Percentiles rank a stretch among this genome's conserved stretches.
Conservation (phyloP, 208 protist genomes). For the Phytomonas sp. region DNA sequence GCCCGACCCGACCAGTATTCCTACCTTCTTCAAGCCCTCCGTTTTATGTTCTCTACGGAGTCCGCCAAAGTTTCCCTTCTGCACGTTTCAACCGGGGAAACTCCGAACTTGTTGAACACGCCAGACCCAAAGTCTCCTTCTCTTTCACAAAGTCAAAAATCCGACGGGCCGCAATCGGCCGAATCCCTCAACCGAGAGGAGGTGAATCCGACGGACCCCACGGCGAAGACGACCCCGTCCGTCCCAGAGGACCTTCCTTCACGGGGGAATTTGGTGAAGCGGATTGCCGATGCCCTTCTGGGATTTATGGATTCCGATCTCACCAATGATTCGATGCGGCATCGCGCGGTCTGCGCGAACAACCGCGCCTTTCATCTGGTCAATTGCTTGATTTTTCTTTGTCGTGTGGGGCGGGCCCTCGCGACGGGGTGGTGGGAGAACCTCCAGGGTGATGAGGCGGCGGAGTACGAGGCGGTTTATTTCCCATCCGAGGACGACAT, state of each 20-base stretch:
- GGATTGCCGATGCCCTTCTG: background rate
- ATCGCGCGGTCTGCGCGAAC: constrained; percentile 31
- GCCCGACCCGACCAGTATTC: constrained; percentile 38
- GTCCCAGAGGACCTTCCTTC: background rate
- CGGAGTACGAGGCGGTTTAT: constrained; percentile 1
- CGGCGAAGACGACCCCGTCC: background rate
- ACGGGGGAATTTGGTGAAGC: background rate
- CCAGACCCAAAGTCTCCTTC: background rate
- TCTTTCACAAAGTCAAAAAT: background rate
- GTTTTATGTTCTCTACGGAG: constrained; percentile 43
- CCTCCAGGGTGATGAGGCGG: constrained; percentile 26
- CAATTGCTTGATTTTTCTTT: constrained; percentile 44
- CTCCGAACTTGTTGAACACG: background rate
- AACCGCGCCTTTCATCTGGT: constrained; percentile 29
- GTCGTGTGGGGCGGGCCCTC: constrained; percentile 17
- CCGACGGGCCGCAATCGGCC: background rate
- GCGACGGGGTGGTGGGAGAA: constrained; percentile 14
- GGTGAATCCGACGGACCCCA: background rate
- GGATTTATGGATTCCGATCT: background rate
- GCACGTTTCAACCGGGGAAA: constrained; percentile 18
- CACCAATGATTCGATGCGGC: background rate
- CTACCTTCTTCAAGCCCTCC: constrained; percentile 46
- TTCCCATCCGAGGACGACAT: background rate
- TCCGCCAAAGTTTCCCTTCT: constrained; percentile 39
- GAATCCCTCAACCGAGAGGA: background rate